phyloP scores from a whole-genome alignment of 805 yeast genomes.

The Wickerhamomyces rabaulensis region DNA sequence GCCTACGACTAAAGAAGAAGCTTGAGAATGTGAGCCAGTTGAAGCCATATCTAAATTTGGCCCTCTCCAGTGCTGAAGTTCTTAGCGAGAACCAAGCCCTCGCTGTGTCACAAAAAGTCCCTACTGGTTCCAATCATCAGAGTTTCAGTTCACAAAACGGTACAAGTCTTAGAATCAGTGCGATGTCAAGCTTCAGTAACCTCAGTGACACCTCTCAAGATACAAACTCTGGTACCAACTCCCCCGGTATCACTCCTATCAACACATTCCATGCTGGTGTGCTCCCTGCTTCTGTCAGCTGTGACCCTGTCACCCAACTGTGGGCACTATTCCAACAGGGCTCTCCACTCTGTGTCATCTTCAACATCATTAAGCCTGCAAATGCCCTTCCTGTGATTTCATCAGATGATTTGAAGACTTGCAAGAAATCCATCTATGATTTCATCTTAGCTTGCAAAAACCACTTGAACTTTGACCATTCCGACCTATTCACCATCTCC shows the following conservation, averaged over 20 bases:
- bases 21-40: constrained; percentile 60
- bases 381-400: constrained; percentile 58
- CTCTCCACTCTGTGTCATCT: constrained; percentile 81
- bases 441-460: constrained; percentile 83
- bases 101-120: constrained; percentile 32
- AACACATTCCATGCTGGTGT: constrained; percentile 73
- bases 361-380: constrained; percentile 62
- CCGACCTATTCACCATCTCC: constrained; percentile 82
- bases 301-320: constrained; percentile 90
- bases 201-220: constrained; percentile 26
- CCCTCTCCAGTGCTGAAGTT: constrained; percentile 61
- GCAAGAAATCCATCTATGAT: constrained; percentile 86
- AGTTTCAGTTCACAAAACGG: constrained; percentile 14
- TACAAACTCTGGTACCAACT: background rate
- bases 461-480: constrained; percentile 69
- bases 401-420: constrained; percentile 75
- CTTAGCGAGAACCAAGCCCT: constrained; percentile 69
- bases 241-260: constrained; percentile 17
- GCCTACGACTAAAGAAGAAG: constrained; percentile 49
- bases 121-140: constrained; percentile 7
- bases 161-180: constrained; percentile 28
- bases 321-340: constrained; percentile 91
- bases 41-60: constrained; percentile 60
- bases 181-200: constrained; percentile 29
- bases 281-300: constrained; percentile 63